Conservation (phyloP, 2,329 filamentous ascomycete genomes). For the Massarina eburnea region DNA sequence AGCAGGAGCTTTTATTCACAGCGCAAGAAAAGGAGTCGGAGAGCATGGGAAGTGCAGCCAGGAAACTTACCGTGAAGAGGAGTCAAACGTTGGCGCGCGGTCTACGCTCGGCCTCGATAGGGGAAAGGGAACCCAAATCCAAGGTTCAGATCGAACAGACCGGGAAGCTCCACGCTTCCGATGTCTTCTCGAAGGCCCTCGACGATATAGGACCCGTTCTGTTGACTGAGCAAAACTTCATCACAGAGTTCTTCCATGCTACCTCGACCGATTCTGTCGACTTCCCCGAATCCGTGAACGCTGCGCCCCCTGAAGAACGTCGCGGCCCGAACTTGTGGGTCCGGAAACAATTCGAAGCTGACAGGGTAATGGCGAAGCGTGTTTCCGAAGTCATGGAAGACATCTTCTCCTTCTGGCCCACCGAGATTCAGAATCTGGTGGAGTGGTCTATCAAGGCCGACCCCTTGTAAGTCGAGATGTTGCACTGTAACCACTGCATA, state of each 20-base stretch:
- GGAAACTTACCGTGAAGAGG: slow-evolving; percentile 91
- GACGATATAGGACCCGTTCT: slow-evolving; percentile 82
- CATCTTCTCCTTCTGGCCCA: slow-evolving; percentile 79
- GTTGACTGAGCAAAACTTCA: slow-evolving; percentile 93
- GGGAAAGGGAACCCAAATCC: slow-evolving; percentile 59
- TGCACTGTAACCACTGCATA: not conserved
- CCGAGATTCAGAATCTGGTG: slow-evolving; percentile 75
- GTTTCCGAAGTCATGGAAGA: slow-evolving; percentile 88
- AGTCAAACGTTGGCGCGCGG: slow-evolving; percentile 82
- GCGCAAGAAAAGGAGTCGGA: slow-evolving; percentile 87
- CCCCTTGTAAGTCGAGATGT: slow-evolving; percentile 66
- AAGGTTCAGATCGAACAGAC: slow-evolving; percentile 62
- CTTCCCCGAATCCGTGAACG: slow-evolving; percentile 77
- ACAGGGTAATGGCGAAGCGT: slow-evolving; percentile 80
- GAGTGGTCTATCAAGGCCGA: slow-evolving; percentile 82
- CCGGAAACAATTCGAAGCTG: slow-evolving; percentile 81
- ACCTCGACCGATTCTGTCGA: slow-evolving; percentile 80
- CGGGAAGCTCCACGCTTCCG: slow-evolving; percentile 71
- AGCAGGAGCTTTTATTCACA: slow-evolving; percentile 84
- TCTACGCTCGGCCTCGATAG: slow-evolving; percentile 66
- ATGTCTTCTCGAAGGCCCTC: slow-evolving; percentile 77
- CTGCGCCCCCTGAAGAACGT: slow-evolving; percentile 66
- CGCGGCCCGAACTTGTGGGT: slow-evolving; percentile 71
- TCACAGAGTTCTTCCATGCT: slow-evolving; percentile 95
- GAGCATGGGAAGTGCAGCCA: slow-evolving; percentile 65